Evolutionary conservation across 768 basidiomycete species (phyloP).

Genomic region (Termitomyces heimii): DNA sequence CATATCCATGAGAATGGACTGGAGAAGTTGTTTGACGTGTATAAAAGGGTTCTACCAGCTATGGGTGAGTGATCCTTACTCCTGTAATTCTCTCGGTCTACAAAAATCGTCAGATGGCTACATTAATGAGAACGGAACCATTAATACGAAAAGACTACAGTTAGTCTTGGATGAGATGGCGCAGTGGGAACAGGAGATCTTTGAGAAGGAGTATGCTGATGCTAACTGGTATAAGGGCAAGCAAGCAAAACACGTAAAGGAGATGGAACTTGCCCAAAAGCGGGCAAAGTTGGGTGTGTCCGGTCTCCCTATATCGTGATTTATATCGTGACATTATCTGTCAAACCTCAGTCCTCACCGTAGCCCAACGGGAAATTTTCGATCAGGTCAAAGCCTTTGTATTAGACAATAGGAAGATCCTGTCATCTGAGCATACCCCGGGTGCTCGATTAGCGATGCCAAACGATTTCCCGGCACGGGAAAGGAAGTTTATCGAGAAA

Average conservation of each 20-base stretch:
- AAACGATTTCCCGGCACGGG: conserved; percentile 75
- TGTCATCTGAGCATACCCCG: conserved; percentile 25
- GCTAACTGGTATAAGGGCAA: conserved; percentile 93
- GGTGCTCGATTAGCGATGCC: conserved; percentile 54
- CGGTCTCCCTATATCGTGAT: neutral
- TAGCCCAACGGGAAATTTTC: conserved; percentile 71
- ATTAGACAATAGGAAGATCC: conserved; percentile 30
- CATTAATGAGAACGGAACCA: conserved; percentile 83
- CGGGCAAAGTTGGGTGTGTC: conserved; percentile 59
- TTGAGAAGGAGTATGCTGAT: conserved; percentile 89
- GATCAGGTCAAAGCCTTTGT: conserved; percentile 77
- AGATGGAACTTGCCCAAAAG: conserved; percentile 56
- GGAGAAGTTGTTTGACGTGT: conserved; percentile 90
- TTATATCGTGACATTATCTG: neutral
- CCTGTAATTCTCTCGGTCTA: neutral
- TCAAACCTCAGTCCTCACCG: conserved; percentile 55
- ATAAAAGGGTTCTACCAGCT: conserved; percentile 85
- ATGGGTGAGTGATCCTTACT: conserved; percentile 37
- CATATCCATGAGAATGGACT: conserved; percentile 98
- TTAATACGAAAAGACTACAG: conserved; percentile 77
- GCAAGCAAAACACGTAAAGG: conserved; percentile 66
- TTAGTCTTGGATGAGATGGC: conserved; percentile 85
- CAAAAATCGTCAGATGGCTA: conserved; percentile 66
- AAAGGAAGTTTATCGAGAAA: conserved; percentile 72
- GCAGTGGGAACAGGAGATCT: conserved; percentile 82